Conservation (phyloP, 2,329 filamentous ascomycete species). For the Verticillium tricorpus region DNA sequence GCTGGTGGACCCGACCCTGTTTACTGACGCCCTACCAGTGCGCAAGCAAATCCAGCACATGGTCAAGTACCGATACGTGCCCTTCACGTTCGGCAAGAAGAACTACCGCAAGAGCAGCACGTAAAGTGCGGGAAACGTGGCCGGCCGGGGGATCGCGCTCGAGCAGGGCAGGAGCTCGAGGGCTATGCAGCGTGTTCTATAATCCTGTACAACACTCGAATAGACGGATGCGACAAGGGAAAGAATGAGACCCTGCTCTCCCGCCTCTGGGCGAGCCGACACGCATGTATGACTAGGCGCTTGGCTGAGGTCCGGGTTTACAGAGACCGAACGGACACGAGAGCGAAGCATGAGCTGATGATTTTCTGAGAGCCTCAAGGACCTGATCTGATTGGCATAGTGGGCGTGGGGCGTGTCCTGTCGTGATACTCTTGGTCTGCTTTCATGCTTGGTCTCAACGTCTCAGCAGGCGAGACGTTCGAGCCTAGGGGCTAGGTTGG, state of each 20-base stretch:
- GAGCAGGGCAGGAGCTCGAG: not conserved
- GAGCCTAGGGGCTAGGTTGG: not conserved
- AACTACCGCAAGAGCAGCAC: slow-evolving; percentile 66
- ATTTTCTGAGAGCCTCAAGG: not conserved
- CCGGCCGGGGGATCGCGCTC: not conserved
- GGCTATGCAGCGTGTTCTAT: not conserved
- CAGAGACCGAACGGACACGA: not conserved
- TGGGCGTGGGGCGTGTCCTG: not conserved
- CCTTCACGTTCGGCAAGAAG: slow-evolving; percentile 87
- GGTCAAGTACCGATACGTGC: slow-evolving; percentile 99
- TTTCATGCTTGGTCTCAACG: not conserved
- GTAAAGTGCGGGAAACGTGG: slow-evolving; percentile 12
- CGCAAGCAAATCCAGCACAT: slow-evolving; percentile 99
- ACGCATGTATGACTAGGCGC: not conserved
- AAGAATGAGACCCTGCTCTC: not conserved
- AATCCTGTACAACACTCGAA: not conserved
- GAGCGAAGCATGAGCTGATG: not conserved
- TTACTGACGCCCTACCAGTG: slow-evolving; percentile 53
- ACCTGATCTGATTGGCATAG: not conserved
- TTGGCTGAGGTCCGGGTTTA: not conserved
- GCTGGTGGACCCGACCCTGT: not conserved
- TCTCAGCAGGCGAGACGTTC: not conserved
- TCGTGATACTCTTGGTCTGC: not conserved
- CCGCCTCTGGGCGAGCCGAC: not conserved
- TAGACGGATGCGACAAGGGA: not conserved